These are phyloP conservation scores for Colletotrichum cordylinicola DNA, from an alignment of 2,329 filamentous ascomycete genomes.

Conservation along the genomic window DNA sequence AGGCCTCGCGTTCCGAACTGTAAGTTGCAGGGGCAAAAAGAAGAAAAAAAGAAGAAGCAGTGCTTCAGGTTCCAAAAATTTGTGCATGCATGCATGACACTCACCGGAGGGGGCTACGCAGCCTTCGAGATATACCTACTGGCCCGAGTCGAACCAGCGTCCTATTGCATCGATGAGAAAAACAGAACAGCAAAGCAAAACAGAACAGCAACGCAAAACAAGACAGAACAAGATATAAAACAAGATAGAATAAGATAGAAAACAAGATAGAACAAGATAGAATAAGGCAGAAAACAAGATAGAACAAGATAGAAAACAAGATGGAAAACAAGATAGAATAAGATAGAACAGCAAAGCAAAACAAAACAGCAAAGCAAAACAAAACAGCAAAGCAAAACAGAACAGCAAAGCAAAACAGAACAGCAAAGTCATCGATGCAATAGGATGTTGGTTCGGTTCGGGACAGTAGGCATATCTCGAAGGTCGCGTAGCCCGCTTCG, in stretches of 20 bases:
- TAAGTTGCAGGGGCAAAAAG: background rate
- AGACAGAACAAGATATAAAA: too few relatives aligned
- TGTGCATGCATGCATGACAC: background rate
- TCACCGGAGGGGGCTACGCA: background rate
- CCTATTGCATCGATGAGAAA: background rate
- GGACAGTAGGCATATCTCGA: background rate
- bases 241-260: too few relatives aligned
- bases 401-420: background rate
- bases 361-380: background rate
- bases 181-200: background rate
- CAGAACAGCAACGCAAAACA: background rate
- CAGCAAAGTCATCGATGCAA: background rate
- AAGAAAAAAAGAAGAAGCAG: background rate
- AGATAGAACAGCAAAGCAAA: background rate
- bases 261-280: background rate
- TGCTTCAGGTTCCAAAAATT: background rate
- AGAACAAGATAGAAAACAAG: background rate
- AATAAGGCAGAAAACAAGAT: background rate
- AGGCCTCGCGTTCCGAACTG: rapidly evolving
- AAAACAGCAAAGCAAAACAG: background rate
- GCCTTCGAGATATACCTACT: background rate
- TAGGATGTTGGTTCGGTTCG: background rate
- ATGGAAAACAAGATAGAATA: background rate
- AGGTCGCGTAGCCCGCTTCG: background rate
- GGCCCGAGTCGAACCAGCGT: background rate